Evolutionary conservation across 139 green algal genomes (phyloP).

Genomic region (Micractinium conductrix): DNA sequence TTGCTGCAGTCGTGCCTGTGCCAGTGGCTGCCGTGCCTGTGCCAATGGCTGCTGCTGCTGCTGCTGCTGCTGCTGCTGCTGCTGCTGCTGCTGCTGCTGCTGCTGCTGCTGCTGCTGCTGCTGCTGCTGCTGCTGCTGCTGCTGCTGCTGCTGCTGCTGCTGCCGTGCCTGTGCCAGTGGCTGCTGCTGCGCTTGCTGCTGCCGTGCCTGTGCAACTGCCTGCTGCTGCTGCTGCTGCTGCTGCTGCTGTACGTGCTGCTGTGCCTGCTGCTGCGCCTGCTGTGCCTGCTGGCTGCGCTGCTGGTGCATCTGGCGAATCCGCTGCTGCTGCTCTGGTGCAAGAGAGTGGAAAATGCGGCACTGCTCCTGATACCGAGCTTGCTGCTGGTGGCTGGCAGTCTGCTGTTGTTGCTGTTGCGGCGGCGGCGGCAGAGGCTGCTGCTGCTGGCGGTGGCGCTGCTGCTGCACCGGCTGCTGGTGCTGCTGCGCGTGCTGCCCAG

Average conservation of each 20-base stretch:
- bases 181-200: background rate
- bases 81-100: background rate
- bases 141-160: background rate
- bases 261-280: background rate
- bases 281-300: no score
- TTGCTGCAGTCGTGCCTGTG: background rate
- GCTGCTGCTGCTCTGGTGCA: no score
- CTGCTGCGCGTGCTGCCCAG: background rate
- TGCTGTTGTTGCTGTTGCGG: background rate
- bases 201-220: background rate
- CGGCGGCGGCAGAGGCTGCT: background rate
- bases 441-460: background rate
- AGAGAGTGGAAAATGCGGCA: no score
- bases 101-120: background rate
- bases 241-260: background rate
- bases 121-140: background rate
- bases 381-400: background rate
- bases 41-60: no score
- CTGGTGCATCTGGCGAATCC: no score
- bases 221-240: background rate
- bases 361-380: no score
- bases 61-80: background rate
- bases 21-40: no score
- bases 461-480: background rate
- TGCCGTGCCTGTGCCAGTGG: background rate